These are phyloP conservation scores for Anisodus acutangulus DNA, from an alignment of 257 asterid genomes.

Conservation along the genomic window DNA sequence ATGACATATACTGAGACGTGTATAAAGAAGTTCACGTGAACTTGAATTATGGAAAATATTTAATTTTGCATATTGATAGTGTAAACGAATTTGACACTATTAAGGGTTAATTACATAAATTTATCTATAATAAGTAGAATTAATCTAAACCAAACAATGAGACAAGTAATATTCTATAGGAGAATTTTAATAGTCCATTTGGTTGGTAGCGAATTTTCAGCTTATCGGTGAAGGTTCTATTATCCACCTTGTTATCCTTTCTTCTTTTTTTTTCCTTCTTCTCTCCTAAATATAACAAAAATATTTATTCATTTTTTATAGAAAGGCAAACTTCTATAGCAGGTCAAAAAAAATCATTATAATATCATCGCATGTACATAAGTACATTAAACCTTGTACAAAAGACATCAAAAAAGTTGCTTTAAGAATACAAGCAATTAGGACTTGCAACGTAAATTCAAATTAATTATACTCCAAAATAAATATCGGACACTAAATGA, in stretches of 20 bases:
- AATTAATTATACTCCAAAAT: background rate
- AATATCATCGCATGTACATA: background rate
- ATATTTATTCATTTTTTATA: too few relatives aligned
- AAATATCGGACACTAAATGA: background rate
- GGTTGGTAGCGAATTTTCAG: background rate
- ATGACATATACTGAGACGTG: background rate
- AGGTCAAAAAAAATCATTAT: background rate
- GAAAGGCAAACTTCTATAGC: background rate
- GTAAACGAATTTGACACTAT: background rate
- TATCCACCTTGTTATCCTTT: background rate
- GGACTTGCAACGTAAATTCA: background rate
- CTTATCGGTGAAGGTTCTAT: background rate
- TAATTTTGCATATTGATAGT: background rate
- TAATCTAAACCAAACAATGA: background rate
- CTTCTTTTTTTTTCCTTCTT: background rate
- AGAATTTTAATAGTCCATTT: background rate
- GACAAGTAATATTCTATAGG: background rate
- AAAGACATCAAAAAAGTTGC: background rate
- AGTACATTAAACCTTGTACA: background rate
- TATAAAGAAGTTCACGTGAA: background rate
- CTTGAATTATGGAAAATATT: background rate
- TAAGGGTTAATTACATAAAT: background rate
- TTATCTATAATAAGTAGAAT: background rate
- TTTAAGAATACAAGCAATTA: background rate
- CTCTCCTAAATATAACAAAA: background rate